These are phyloP conservation scores for Cryphonectria parasitica DNA, from an alignment of 2,329 filamentous ascomycete genomes.

Conservation along the genomic window DNA sequence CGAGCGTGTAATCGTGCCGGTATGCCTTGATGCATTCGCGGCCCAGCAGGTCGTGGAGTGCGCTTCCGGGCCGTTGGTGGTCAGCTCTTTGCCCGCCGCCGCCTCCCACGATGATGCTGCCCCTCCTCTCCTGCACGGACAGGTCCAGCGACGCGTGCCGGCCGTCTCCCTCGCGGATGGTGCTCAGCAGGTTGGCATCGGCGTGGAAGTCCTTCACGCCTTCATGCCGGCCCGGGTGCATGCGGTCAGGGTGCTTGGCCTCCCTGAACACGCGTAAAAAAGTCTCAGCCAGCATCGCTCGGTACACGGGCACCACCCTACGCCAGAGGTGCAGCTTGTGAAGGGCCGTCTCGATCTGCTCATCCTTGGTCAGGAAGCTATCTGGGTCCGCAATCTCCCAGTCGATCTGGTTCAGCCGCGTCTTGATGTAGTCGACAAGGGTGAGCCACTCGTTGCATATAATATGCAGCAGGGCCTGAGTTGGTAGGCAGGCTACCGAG, in stretches of 20 bases:
- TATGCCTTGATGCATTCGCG: conserved; percentile 29
- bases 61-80: background rate
- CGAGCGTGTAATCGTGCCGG: conserved; percentile 34
- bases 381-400: conserved; percentile 35
- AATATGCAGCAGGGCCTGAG: conserved; percentile 35
- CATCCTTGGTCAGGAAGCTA: conserved; percentile 31
- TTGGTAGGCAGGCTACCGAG: conserved; percentile 30
- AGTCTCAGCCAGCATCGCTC: conserved; percentile 36
- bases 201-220: background rate
- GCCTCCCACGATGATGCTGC: background rate
- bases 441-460: conserved; percentile 36
- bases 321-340: conserved; percentile 36
- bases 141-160: background rate
- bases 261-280: conserved; percentile 31
- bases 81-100: background rate
- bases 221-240: conserved; percentile 10
- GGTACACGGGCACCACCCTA: conserved; percentile 35
- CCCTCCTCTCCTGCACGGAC: background rate
- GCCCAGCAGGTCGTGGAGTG: conserved; percentile 18
- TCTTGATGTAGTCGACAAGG: conserved; percentile 37
- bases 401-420: conserved; percentile 35
- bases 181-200: background rate
- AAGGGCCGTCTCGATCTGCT: conserved; percentile 32
- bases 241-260: conserved; percentile 18
- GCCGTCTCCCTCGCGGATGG: background rate